Conservation (phyloP, 2,329 filamentous ascomycete genomes). For the Penicillium sp. region DNA sequence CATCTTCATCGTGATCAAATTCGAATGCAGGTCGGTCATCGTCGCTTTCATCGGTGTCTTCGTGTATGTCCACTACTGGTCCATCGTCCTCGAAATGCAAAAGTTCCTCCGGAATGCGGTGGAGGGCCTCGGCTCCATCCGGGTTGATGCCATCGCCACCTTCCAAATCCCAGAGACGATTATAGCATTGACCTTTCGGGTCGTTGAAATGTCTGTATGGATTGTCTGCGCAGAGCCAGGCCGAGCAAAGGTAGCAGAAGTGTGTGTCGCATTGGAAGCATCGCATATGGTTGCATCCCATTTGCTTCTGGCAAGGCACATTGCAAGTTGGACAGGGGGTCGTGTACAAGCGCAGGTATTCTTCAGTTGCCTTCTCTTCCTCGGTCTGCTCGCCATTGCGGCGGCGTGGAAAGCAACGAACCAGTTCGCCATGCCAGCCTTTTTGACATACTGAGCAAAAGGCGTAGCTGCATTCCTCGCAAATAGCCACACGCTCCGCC, state of each 20-base stretch:
- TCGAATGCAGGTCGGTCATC: conserved; percentile 27
- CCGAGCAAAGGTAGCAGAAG: conserved; percentile 90
- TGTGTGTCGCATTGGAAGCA: conserved; percentile 86
- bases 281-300: conserved; percentile 96
- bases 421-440: conserved; percentile 91
- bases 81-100: conserved; percentile 36
- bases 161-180: conserved; percentile 86
- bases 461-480: conserved; percentile 82
- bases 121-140: conserved; percentile 40
- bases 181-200: conserved; percentile 66
- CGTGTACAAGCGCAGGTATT: conserved; percentile 77
- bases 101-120: conserved; percentile 40
- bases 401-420: conserved; percentile 64
- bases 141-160: conserved; percentile 62
- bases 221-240: conserved; percentile 76
- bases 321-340: conserved; percentile 85
- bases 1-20: conserved; percentile 28
- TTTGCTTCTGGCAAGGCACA: conserved; percentile 80
- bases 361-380: conserved; percentile 80
- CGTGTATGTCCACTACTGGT: conserved; percentile 9
- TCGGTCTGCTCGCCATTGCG: conserved; percentile 66
- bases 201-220: conserved; percentile 88
- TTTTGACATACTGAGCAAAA: conserved; percentile 74
- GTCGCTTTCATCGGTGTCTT: conserved; percentile 26
- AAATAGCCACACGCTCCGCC: conserved; percentile 71